Evolutionary conservation across 2,329 filamentous ascomycete genomes (phyloP), one percentile per base, ranked within the genome.

Genomic region (Fusarium lyarnte): DNA sequence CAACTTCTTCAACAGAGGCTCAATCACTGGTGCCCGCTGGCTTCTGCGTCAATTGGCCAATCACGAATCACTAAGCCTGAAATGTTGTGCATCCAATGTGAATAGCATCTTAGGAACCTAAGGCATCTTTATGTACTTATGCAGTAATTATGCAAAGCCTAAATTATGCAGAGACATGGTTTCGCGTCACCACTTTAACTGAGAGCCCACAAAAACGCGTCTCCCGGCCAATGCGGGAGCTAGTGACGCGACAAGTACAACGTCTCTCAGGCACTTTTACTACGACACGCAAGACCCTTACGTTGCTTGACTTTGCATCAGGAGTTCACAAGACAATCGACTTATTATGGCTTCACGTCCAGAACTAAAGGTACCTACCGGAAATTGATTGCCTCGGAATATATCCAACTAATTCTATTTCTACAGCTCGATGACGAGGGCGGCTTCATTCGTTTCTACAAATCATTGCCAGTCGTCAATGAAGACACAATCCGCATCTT

Each of bases 401-500:
- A 42, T 35, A 46, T 16, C 21, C 3, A 31, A 49, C 70, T 45
- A 23, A 76, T 60, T 29, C 71, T 16, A 33, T 25, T 16, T 19
- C 25, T 19, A 21, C 62, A 95, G 93, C 94, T 98, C 80, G 97
- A 99, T 79, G 96, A 99, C 80, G 96, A 99, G 85, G 91, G 92
- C 79, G 94, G 95, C 75, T 99, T 99, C 86, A 98, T 98, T 84
- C 94, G 92, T 76, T 97, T 94, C 85, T 99, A 97, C 87, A 95
- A 95, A 77, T 92, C 91, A n/a, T 87, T 99, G 6, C 90, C 94
- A 10, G 78, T 85, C 19, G 90, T 90, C 58, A 89, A 90, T 75
- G 88, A 90, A 42, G 92, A 93, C 60, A 95, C 94, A 0, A 88
- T 99, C 59, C 92, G 96, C 59, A 92, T 99, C 67, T 98, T 98